A percentile compares a stretch with the other conserved stretches of the same genome.
Evolutionary conservation across 345 rosid species (phyloP).

Genomic region (Passiflora organensis): DNA sequence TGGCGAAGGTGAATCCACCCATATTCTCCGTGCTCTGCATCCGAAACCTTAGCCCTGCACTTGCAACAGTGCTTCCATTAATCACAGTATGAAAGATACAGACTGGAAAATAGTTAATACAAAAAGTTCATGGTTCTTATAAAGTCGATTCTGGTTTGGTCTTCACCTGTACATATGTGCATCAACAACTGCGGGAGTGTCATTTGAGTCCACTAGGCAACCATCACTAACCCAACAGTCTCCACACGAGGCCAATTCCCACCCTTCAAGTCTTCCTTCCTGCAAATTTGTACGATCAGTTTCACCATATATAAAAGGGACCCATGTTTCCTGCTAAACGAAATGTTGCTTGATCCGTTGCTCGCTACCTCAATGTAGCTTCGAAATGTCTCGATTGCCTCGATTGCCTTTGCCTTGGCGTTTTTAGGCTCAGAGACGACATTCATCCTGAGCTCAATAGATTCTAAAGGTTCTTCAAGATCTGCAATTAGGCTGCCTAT

Average conservation of each 20-base stretch:
- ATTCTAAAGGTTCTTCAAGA: conserved; percentile 68
- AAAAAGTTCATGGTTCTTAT: no score
- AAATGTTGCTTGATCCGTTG: neutral
- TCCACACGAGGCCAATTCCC: conserved; percentile 85
- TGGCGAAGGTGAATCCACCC: conserved; percentile 90
- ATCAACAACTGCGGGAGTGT: conserved; percentile 63
- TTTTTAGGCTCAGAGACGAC: conserved; percentile 59
- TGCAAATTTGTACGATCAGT: conserved; percentile 6
- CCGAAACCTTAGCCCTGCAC: conserved; percentile 59
- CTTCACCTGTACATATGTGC: conserved; percentile 84
- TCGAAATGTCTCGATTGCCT: conserved; percentile 73
- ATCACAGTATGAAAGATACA: neutral
- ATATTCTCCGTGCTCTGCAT: conserved; percentile 43
- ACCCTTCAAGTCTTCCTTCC: conserved; percentile 67
- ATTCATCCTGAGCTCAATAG: conserved; percentile 64
- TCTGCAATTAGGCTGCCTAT: conserved; percentile 72
- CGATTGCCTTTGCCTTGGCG: conserved; percentile 63
- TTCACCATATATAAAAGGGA: neutral
- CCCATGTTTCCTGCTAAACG: neutral
- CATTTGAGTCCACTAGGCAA: conserved; percentile 78
- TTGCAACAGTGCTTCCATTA: neutral
- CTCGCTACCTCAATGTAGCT: conserved; percentile 49
- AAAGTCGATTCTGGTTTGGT: no score
- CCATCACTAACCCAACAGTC: conserved; percentile 95
- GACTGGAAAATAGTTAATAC: neutral